Evolutionary conservation across 2,329 filamentous ascomycete genomes (phyloP), one percentile per base, ranked within the genome.

Genomic region (Microdochium nivale): DNA sequence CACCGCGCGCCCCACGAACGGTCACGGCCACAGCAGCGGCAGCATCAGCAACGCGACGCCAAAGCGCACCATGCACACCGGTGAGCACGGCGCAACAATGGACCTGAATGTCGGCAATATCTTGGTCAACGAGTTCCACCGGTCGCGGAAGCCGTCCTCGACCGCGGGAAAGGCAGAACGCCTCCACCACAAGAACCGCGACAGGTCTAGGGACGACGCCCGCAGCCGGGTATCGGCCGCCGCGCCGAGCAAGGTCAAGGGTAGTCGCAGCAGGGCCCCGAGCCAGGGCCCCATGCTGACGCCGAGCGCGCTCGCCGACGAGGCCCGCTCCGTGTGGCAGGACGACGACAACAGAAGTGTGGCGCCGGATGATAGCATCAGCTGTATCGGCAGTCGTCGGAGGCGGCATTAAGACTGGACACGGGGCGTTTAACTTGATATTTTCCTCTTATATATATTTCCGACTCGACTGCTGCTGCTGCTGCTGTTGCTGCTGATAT

Each of bases 291-390:
- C 16, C n/a, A n/a, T n/a, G n/a, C 25, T 53, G 43, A 47, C 53
- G 1, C 30, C 46, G 25, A 53, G 52, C 21, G 25, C 47, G 24
- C 49, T 25, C 25, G 49, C 27, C n/a, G 30, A 47, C 35, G 48
- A 35, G 14, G 25, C 44, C 13, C 43, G 47, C 25, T 43, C 35
- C 21, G 35, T 65, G 40, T 71, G 69, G 63, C 72, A 77, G 10
- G 73, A 77, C 37, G 78, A 81, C 56, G 65, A 67, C 49, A 73
- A 67, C 49, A 73, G 70, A 48, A 82, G 78, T 58, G 68, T 84
- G 33, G 78, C 74, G 44, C 81, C 81, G 1, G 77, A 74, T 58
- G 81, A 84, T 60, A 84, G 80, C 59, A 81, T 84, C 52, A 83
- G 79, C 61, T 80, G 77, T 57, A 72, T 83, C n/a, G 80, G 79